Percentiles rank a stretch among this genome's conserved stretches.
phyloP scores from a whole-genome alignment of 208 protist genomes.

The Trypanosoma mega region DNA sequence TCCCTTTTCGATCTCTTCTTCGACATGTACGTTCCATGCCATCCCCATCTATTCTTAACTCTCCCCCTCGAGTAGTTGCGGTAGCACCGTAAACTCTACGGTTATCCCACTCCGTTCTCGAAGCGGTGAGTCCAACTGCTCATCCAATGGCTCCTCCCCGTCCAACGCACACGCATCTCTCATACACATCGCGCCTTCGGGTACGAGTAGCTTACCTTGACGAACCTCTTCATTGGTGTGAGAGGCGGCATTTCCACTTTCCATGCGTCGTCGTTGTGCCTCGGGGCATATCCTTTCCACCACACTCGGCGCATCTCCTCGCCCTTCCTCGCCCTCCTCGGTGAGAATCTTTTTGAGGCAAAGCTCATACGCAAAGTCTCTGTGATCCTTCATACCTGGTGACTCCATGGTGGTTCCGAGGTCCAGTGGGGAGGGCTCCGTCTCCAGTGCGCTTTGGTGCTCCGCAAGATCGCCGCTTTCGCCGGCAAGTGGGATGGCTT shows the following conservation, averaged over 20 bases:
- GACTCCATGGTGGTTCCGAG: no score
- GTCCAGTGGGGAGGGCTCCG: not conserved
- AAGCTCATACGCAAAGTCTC: not conserved
- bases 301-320: not conserved
- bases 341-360: not conserved
- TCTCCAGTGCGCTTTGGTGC: not conserved
- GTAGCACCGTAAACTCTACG: constrained; percentile 2
- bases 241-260: no score
- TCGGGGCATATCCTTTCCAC: not conserved
- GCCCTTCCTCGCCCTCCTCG: not conserved
- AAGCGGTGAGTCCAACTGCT: no score
- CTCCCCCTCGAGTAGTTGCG: not conserved
- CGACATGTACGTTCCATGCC: not conserved
- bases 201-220: no score
- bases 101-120: not conserved
- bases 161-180: no score
- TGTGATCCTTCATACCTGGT: constrained; percentile 6
- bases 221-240: no score
- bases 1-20: constrained; percentile 5
- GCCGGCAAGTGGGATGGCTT: not conserved
- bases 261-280: not conserved
- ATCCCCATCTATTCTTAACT: not conserved
- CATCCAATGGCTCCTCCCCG: no score
- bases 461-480: not conserved
- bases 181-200: no score